Base-by-base conservation (phyloP, 2,329 filamentous ascomycete species). In the Cladosporium sp. region DNA sequence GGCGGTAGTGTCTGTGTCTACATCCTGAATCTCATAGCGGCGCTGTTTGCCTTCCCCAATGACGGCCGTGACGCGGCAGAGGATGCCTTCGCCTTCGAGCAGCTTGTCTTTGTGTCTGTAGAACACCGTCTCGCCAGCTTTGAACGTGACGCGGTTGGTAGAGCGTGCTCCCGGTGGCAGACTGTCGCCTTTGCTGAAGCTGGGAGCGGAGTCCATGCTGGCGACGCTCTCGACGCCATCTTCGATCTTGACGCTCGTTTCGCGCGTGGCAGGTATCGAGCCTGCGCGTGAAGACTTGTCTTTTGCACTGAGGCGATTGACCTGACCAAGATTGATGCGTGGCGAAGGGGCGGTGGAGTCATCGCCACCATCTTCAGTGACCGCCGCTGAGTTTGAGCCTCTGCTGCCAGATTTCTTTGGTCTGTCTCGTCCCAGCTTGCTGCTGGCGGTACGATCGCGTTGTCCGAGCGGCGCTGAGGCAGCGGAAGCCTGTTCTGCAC, bases 11-110 rank as follows among this genome's bases (percentile, higher is more conserved):
- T 63, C 61, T 12, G 68, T 69, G 57, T 81, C 79, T 11, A 75
- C 72, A 63, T 81, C 79, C 61, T 79, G 78, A 59, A 81, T 79
- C 65, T 81, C 79, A 69, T 81, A 81, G 3, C 78, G 77, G 22
- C 79, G 76, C 65, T 80, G 78, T 61, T 81, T 81, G 59, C 78
- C 79, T 63, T 81, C 79, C 59, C 79, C 79, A 25, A 80, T 80
- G n/a, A 81, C 78, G 34, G 71, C 71, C 5, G 79, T 81, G 43
- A 81, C 76, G 56, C 74, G 73, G 67, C 78, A 81, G 20, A 81
- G 72, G 36, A 81, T 81, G 59, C 79, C 79, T 70, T 80, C 78
- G 65, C 79, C 79, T 67, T 81, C 78, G 5, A 65, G 64, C 14
- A 63, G 56, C 66, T 71, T 59, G 39, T 64, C 66, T 67, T 73